Conservation (phyloP, 2,329 filamentous ascomycete genomes). For the Calonectria multiphialidica region DNA sequence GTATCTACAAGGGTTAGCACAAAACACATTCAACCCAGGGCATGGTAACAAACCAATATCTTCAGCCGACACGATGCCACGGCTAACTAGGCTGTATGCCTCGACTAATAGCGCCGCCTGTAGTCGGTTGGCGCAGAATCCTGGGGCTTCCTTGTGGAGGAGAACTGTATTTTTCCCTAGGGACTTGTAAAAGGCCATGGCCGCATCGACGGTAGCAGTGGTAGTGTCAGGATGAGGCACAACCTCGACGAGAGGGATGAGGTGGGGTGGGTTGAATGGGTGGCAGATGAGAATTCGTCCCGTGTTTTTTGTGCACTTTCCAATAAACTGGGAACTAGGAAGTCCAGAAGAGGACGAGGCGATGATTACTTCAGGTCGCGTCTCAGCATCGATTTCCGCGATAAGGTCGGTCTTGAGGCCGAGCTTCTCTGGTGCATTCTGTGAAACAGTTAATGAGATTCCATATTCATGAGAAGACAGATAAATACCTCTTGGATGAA, state of each 20-base stretch:
- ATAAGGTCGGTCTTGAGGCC: neutral
- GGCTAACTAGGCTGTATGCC: neutral
- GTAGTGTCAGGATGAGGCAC: neutral
- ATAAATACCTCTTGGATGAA: neutral
- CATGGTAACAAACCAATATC: neutral
- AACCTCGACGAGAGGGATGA: neutral
- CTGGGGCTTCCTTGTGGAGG: neutral
- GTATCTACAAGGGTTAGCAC: neutral
- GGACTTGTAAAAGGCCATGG: conserved; percentile 1
- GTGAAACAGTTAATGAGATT: neutral
- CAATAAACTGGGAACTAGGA: neutral
- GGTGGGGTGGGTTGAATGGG: neutral
- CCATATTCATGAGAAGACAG: too few relatives aligned
- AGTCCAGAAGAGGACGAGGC: neutral
- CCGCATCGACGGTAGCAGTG: neutral
- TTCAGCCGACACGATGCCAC: neutral
- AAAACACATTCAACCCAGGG: neutral
- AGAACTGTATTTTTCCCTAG: neutral
- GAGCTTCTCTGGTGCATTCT: neutral
- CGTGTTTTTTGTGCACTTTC: neutral
- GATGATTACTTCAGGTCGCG: neutral
- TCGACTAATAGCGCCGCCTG: neutral
- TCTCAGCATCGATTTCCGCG: neutral
- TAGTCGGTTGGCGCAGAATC: neutral
- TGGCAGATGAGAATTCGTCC: neutral